These are phyloP conservation scores for Emergomyces pasteurianus DNA, from an alignment of 2,329 filamentous ascomycete genomes.

Conservation along the genomic window DNA sequence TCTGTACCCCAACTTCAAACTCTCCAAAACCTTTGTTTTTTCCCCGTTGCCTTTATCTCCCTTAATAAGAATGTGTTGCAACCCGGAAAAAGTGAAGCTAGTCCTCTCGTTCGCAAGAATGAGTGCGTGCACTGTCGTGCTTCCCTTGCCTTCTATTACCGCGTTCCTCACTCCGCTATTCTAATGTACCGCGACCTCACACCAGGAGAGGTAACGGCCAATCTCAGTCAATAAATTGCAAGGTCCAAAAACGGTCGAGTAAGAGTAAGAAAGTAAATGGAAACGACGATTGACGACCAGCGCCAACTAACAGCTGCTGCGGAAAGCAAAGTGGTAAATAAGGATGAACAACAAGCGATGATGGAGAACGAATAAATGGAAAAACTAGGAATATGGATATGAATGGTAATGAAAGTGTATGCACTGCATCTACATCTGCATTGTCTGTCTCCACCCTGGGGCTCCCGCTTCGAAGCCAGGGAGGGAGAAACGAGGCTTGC, in stretches of 20 bases:
- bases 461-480: background rate
- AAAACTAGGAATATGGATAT: background rate
- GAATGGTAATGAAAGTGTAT: background rate
- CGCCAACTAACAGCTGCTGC: background rate
- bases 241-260: background rate
- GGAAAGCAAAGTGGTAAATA: background rate
- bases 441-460: background rate
- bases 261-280: background rate
- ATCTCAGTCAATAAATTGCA: background rate
- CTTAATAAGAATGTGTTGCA: background rate
- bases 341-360: background rate
- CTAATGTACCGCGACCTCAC: background rate
- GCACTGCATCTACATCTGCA: background rate
- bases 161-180: background rate
- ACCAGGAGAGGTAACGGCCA: background rate
- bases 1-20: background rate
- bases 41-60: background rate
- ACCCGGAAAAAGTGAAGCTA: background rate
- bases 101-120: background rate
- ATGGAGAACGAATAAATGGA: background rate
- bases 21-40: background rate
- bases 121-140: background rate
- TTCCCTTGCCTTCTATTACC: background rate
- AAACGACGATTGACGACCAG: conserved; percentile 1
- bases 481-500: background rate